A percentile compares a stretch with the other conserved stretches of the same genome.
These are phyloP conservation scores for Tetrahymena borealis DNA, from an alignment of 73 alveolate species.

Conservation along the genomic window DNA sequence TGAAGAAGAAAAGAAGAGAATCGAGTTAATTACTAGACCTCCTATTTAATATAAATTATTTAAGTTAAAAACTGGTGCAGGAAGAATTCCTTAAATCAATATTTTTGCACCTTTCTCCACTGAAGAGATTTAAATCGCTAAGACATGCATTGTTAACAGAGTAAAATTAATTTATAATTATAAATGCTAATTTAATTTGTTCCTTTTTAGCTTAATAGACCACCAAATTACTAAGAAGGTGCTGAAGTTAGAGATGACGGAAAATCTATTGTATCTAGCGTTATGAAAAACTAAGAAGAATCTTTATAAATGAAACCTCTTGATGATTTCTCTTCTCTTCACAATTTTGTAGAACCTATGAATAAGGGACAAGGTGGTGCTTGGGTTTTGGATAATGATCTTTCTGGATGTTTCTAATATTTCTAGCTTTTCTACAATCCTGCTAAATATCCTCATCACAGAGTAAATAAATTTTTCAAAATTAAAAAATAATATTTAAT, in stretches of 20 bases:
- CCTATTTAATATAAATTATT: constrained; percentile 52
- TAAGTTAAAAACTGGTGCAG: constrained; percentile 58
- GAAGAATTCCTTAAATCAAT: constrained; percentile 50
- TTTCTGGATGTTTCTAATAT: constrained; percentile 55
- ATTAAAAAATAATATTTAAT: neutral
- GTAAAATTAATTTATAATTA: neutral
- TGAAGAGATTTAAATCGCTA: constrained; percentile 66
- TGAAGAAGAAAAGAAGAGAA: constrained; percentile 55
- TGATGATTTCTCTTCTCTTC: constrained; percentile 31
- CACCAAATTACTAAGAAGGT: constrained; percentile 39
- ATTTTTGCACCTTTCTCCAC: constrained; percentile 59
- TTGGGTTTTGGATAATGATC: constrained; percentile 70
- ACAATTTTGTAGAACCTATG: constrained; percentile 50
- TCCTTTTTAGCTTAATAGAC: constrained; percentile 28
- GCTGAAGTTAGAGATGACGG: constrained; percentile 41
- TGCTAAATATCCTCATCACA: constrained; percentile 40
- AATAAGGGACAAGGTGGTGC: constrained; percentile 80
- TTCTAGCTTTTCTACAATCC: constrained; percentile 62
- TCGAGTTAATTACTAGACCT: constrained; percentile 25
- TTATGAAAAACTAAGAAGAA: constrained; percentile 14
- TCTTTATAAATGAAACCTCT: constrained; percentile 24
- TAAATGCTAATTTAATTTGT: neutral
- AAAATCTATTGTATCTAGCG: constrained; percentile 22
- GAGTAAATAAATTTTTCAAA: neutral
- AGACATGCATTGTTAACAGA: constrained; percentile 56